phyloP scores from a whole-genome alignment of 2,329 filamentous ascomycete species.

The Lasiodiplodia theobromae region DNA sequence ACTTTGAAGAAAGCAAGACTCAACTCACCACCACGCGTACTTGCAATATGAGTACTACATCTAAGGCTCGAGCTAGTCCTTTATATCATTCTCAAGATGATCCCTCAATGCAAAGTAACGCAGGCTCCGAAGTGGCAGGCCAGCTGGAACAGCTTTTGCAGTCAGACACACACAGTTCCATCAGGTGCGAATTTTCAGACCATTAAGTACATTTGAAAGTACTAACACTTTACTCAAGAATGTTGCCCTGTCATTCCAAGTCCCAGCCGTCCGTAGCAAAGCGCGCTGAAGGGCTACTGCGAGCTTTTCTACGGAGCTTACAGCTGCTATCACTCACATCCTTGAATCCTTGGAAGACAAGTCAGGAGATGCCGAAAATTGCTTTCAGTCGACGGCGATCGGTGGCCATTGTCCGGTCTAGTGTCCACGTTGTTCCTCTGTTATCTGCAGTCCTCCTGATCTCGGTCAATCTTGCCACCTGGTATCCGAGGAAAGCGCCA shows the following conservation, averaged over 20 bases:
- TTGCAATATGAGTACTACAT: too few species aligned
- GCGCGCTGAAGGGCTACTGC: not conserved
- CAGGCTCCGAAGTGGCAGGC: too few species aligned
- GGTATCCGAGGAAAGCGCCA: not conserved
- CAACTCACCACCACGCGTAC: too few species aligned
- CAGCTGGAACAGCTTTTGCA: too few species aligned
- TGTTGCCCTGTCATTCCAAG: not conserved
- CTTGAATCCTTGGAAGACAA: not conserved
- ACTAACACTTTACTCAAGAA: not conserved
- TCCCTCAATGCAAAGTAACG: too few species aligned
- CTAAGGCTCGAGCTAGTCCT: too few species aligned
- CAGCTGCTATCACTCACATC: not conserved
- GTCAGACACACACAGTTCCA: not conserved
- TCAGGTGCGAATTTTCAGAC: not conserved
- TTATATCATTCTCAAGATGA: too few species aligned
- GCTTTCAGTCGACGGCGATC: not conserved
- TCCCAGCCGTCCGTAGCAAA: not conserved
- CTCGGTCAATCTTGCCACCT: not conserved
- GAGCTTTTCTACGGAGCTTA: conserved; percentile 1
- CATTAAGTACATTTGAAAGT: not conserved
- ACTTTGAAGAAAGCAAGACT: too few species aligned
- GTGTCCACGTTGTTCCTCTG: not conserved
- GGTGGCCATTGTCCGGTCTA: not conserved
- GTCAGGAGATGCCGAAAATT: not conserved
- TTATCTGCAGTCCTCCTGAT: not conserved